phyloP scores from a whole-genome alignment of 257 asterid genomes.

The Echites panduratus region DNA sequence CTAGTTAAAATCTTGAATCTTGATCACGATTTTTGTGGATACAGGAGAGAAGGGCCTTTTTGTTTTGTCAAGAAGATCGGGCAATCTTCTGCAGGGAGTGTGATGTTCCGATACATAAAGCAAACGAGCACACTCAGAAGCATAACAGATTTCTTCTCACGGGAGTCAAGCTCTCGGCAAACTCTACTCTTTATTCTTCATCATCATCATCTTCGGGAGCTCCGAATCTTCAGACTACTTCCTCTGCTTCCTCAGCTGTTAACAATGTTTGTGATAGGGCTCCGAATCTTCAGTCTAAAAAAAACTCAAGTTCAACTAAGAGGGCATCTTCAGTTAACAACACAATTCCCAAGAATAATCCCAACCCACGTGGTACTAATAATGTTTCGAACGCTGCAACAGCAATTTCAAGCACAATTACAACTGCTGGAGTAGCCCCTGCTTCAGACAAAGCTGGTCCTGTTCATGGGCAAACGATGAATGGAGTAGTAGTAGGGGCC shows the following conservation, averaged over 20 bases:
- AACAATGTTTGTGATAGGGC: slow-evolving; percentile 26
- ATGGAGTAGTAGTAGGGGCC: slow-evolving; percentile 13
- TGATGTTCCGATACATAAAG: slow-evolving; percentile 66
- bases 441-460: neutral
- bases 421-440: slow-evolving; percentile 18
- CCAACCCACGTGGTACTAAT: neutral
- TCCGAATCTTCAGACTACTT: too few species aligned
- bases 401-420: too few species aligned
- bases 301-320: slow-evolving; percentile 15
- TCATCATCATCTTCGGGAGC: slow-evolving; percentile 16
- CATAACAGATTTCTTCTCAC: slow-evolving; percentile 77
- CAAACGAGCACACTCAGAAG: slow-evolving; percentile 63
- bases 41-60: slow-evolving; percentile 73
- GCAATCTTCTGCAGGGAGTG: slow-evolving; percentile 84
- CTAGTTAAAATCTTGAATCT: neutral
- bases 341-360: slow-evolving; percentile 6
- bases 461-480: slow-evolving; percentile 14
- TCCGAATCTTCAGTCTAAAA: slow-evolving; percentile 29
- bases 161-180: slow-evolving; percentile 59
- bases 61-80: slow-evolving; percentile 90
- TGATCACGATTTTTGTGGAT: neutral
- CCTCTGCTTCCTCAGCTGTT: slow-evolving; percentile 16
- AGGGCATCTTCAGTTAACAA: slow-evolving; percentile 13
- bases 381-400: slow-evolving; percentile 1
- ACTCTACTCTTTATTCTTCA: slow-evolving; percentile 36